These are phyloP conservation scores for Nectriaceae sp. DNA, from an alignment of 2,329 filamentous ascomycete genomes.

Conservation along the genomic window DNA sequence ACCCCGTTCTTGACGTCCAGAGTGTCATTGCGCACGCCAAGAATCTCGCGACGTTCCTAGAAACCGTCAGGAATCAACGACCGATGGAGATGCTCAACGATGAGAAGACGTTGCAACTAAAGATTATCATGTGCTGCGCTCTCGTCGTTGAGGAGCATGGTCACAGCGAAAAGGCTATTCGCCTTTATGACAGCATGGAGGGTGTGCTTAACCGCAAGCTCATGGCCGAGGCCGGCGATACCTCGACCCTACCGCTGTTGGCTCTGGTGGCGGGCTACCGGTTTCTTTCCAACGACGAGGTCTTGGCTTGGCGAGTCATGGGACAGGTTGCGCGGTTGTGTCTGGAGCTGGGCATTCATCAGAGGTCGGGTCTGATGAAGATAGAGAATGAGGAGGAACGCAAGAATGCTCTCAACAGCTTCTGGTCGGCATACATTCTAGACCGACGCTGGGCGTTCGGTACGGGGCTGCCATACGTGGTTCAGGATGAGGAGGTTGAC, in stretches of 20 bases:
- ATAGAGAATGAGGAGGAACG: conserved; percentile 71
- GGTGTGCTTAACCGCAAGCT: conserved; percentile 67
- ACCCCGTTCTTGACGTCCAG: conserved; percentile 79
- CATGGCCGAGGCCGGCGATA: conserved; percentile 53
- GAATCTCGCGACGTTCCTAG: conserved; percentile 71
- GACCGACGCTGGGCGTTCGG: conserved; percentile 88
- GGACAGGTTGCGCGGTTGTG: conserved; percentile 81
- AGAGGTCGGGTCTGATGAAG: conserved; percentile 69
- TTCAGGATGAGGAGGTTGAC: conserved; percentile 86
- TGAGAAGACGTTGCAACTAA: conserved; percentile 68
- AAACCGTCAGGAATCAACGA: conserved; percentile 44
- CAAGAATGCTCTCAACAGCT: conserved; percentile 68
- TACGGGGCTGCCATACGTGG: conserved; percentile 82
- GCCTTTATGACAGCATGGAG: conserved; percentile 77
- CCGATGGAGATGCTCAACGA: conserved; percentile 45
- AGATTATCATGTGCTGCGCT: conserved; percentile 79
- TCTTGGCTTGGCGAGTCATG: conserved; percentile 83
- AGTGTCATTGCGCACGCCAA: conserved; percentile 70
- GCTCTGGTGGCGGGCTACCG: conserved; percentile 65
- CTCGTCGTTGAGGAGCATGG: conserved; percentile 78
- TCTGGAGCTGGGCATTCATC: conserved; percentile 80
- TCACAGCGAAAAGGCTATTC: conserved; percentile 71
- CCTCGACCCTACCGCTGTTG: conserved; percentile 51
- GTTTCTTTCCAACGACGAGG: conserved; percentile 84
- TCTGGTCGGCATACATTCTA: conserved; percentile 85